Conservation (phyloP, 2,329 filamentous ascomycete genomes). For the Fonsecaea erecta region DNA sequence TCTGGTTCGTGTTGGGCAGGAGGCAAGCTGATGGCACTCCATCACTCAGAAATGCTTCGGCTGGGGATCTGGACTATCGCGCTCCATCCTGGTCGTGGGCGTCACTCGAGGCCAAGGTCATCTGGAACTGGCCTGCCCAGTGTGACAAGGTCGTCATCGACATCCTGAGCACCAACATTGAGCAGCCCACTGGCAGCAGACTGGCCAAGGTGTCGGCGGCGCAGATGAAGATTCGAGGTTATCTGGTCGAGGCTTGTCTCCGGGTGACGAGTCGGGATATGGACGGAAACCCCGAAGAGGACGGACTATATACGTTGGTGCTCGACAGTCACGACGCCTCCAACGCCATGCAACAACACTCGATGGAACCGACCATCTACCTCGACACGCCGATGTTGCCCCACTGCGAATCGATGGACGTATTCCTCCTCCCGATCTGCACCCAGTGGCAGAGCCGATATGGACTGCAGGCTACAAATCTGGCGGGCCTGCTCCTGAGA, state of each 20-base stretch:
- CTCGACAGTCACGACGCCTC: background rate
- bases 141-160: slow-evolving; percentile 5
- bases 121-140: slow-evolving; percentile 12
- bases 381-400: slow-evolving; percentile 12
- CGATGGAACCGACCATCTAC: slow-evolving; percentile 11
- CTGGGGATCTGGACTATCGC: background rate
- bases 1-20: slow-evolving; percentile 2
- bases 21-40: slow-evolving; percentile 14
- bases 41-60: background rate
- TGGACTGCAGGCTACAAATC: background rate
- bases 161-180: background rate
- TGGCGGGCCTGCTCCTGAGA: slow-evolving; percentile 6
- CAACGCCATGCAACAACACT: background rate
- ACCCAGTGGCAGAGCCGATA: slow-evolving; percentile 6
- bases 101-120: slow-evolving; percentile 11
- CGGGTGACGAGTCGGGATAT: background rate
- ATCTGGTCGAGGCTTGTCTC: background rate
- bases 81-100: slow-evolving; percentile 16
- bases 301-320: slow-evolving; percentile 8
- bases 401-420: background rate
- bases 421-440: slow-evolving; percentile 6
- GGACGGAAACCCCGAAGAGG: slow-evolving; percentile 5
- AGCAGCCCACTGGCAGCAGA: background rate
- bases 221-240: slow-evolving; percentile 1
- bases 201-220: background rate